These are phyloP conservation scores for Medicago arabica DNA, from an alignment of 306 rosid species.

Conservation along the genomic window DNA sequence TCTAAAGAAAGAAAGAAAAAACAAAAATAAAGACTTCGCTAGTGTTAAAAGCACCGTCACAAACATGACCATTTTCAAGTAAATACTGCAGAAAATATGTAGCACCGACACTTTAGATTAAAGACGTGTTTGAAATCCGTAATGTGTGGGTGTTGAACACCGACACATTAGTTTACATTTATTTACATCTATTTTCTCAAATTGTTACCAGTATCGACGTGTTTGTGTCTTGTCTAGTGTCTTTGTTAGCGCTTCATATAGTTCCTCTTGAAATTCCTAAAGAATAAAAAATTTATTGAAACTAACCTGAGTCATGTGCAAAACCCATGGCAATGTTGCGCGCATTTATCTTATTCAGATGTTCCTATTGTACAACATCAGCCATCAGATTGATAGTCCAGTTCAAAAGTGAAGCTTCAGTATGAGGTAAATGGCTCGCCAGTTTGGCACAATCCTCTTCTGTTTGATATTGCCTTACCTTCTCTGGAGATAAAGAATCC, in stretches of 20 bases:
- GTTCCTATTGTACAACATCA: slow-evolving; percentile 78
- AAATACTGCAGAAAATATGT: not conserved
- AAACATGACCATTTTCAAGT: not conserved
- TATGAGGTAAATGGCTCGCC: slow-evolving; percentile 56
- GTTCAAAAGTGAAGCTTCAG: slow-evolving; percentile 71
- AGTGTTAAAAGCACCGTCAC: not conserved
- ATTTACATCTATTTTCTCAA: not conserved
- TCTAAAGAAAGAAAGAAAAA: too few relatives aligned
- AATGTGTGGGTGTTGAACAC: not conserved
- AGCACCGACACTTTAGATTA: not conserved
- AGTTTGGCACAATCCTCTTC: slow-evolving; percentile 72
- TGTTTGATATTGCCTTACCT: slow-evolving; percentile 69
- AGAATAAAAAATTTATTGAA: not conserved
- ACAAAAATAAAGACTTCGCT: not conserved
- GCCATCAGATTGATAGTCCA: slow-evolving; percentile 89
- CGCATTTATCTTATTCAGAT: slow-evolving; percentile 76
- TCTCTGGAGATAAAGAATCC: slow-evolving; percentile 72
- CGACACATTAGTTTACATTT: not conserved
- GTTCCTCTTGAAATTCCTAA: not conserved
- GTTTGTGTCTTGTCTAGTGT: not conserved
- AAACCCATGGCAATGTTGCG: slow-evolving; percentile 82
- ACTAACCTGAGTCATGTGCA: slow-evolving; percentile 82
- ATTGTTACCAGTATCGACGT: not conserved
- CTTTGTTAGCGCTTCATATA: not conserved
- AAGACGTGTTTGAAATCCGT: not conserved